Evolutionary conservation across 1,284 basidiomycete species (phyloP).

Genomic region (Trichosporon sp.): DNA sequence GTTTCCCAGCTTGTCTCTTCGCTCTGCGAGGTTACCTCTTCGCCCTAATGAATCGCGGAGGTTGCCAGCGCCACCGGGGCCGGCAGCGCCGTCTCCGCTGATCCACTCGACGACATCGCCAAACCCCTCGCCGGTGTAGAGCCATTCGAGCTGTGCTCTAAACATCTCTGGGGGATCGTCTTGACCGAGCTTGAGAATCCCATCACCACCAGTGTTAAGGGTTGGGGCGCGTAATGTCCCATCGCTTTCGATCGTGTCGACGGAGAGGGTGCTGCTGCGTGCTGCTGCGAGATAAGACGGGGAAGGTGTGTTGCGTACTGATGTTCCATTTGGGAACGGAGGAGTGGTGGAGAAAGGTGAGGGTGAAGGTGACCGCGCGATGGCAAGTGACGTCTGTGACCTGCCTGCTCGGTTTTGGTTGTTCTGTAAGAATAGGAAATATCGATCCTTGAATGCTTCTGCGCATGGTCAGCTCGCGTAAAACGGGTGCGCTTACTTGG

Average conservation of each 20-base stretch:
- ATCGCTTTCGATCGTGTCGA: constrained; percentile 36
- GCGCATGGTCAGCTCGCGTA: constrained; percentile 3
- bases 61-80: constrained; percentile 57
- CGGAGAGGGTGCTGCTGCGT: constrained; percentile 35
- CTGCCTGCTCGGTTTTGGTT: constrained; percentile 17
- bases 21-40: constrained; percentile 58
- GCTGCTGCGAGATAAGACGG: constrained; percentile 22
- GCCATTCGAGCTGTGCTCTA: constrained; percentile 75
- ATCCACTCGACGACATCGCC: constrained; percentile 87
- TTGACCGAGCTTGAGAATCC: constrained; percentile 64
- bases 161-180: constrained; percentile 74
- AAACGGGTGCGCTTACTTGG: constrained; percentile 57
- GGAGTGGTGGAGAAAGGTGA: constrained; percentile 13
- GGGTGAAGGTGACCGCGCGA: constrained; percentile 22
- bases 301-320: constrained; percentile 29
- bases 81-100: constrained; percentile 63
- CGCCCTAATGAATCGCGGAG: constrained; percentile 43
- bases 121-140: constrained; percentile 63
- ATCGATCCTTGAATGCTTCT: constrained; percentile 74
- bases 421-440: constrained; percentile 61
- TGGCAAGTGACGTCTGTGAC: constrained; percentile 25
- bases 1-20: constrained; percentile 81
- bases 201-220: constrained; percentile 24
- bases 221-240: constrained; percentile 40
- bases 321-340: constrained; percentile 25